Base-by-base conservation (phyloP, 768 basidiomycete species). In the Psilocybe cyanescens region DNA sequence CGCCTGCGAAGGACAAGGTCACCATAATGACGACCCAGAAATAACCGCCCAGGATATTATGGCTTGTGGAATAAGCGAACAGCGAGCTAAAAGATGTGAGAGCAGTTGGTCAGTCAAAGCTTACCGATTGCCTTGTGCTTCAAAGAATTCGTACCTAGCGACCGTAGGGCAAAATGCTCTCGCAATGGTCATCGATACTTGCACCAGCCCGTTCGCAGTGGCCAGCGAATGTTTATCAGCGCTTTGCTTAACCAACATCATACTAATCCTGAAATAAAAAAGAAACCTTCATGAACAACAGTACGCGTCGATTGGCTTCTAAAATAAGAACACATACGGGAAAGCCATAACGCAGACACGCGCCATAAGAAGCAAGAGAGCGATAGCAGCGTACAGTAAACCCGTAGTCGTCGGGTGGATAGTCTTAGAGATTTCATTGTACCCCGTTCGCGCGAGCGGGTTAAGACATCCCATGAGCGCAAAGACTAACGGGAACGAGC, bases 321-420 rank as follows among this genome's bases (percentile, higher is more conserved):
- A 45, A 28, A 14, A 28, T 16, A 19, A 8, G 31, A 45, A 7
- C 7, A 47, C 56, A 4, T 48, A 57, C 56, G 56, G 56, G n/a
- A 57, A 57, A n/a, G 56, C 56, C 56, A 57, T 57, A 12, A 57
- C 56, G 11, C 56, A 57, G n/a, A 57, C 44, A 29, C 56, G 19
- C 9, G 56, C 56, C n/a, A 57, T 9, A 1, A 57, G 45, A 48
- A 57, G 56, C 46, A 57, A 46, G 11, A 57, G 30, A 17, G 45
- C 56, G 5, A 57, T 57, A 3, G 56, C 17, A 2, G 56, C 56
- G 19, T 57, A 57, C 9, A 57, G 56, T 29, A 57, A 17, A 0
- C 41, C 51, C 30, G 51, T 53, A n/a, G 51, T 53, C 17, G 51
- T 53, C 12, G 51, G 51, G 17, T 53, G 31, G 8, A 57, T 31